Evolutionary conservation across 2,329 filamentous ascomycete genomes (phyloP).

Genomic region (Fusarium globosum): DNA sequence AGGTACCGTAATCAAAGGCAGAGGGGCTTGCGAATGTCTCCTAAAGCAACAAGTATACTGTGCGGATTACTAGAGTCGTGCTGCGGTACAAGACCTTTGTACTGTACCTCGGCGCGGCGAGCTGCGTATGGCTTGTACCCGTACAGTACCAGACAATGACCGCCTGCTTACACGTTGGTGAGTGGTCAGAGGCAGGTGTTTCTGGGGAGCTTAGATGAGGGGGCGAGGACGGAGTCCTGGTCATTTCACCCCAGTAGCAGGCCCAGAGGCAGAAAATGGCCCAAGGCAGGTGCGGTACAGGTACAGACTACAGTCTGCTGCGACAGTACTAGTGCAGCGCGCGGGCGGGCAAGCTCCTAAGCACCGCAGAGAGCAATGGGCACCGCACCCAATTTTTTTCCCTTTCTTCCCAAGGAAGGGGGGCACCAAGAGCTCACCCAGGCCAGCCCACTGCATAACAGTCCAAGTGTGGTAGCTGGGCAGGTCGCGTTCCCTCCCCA

Average conservation of each 20-base stretch:
- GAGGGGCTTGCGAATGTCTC: constrained; percentile 42
- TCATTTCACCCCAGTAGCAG: constrained; percentile 31
- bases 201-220: constrained; percentile 39
- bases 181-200: constrained; percentile 40
- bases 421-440: constrained; percentile 40
- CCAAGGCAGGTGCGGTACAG: constrained; percentile 37
- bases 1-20: constrained; percentile 36
- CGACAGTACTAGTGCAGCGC: constrained; percentile 40
- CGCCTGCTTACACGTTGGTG: constrained; percentile 33
- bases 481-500: constrained; percentile 49
- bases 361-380: constrained; percentile 35
- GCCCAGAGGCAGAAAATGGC: constrained; percentile 25
- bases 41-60: constrained; percentile 49
- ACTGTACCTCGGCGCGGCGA: constrained; percentile 51
- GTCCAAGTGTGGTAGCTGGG: constrained; percentile 45
- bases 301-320: constrained; percentile 30
- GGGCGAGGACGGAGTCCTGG: constrained; percentile 38
- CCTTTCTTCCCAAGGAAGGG: constrained; percentile 22
- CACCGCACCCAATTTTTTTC: constrained; percentile 45
- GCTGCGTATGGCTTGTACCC: constrained; percentile 49
- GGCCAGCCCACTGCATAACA: constrained; percentile 38
- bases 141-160: constrained; percentile 53
- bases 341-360: constrained; percentile 28
- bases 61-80: constrained; percentile 40
- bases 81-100: constrained; percentile 49